Evolutionary conservation across 2,329 filamentous ascomycete genomes (phyloP), one percentile per base, ranked within the genome.

Genomic region (Fusarium denticulatum): DNA sequence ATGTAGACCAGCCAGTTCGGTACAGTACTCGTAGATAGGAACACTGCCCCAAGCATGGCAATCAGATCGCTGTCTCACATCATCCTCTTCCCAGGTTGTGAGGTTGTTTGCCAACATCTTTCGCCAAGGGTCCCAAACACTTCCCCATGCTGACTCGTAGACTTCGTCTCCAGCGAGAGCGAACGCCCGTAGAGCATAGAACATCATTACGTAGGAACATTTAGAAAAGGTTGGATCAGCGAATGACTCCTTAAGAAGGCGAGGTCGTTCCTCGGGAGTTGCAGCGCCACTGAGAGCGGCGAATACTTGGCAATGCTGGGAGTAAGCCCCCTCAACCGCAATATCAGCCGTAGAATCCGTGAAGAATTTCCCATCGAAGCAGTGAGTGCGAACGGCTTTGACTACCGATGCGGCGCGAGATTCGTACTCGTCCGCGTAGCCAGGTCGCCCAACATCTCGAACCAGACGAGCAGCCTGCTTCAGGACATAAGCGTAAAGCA

Each of bases 1-100:
- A 6, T 26, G 53, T 3, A 56, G 22, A 9, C 61, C 61, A 7
- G 61, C 61, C 1, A 64, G 16, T 8, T 64, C 61, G 9, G 56
- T 30, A 3, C 43, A 15, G 4, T 42, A 8, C 22, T n/a, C 55
- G 3, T 50, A 39, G 13, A 64, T 24, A 2, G 61, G 55, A 50
- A 55, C 61, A 8, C 61, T 60, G 6, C 61, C 56, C 61, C 61
- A 64, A 3, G 56, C 61, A 5, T 64, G 56, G 3, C 61, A 64
- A 16, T 64, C 61, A 2, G 61, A 61, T 0, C 61, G 15, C 8
- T 49, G 43, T 0, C 32, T 7, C 0, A 64, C 61, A 2, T 26
- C 18, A 1, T 60, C 61, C 14, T 64, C 61, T 36, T 60, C 56
- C 61, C 61, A 64, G 3, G 55, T 61, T 0, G 53, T 64, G 1